phyloP scores from a whole-genome alignment of 257 asterid genomes.

The Coffea eugenioides region DNA sequence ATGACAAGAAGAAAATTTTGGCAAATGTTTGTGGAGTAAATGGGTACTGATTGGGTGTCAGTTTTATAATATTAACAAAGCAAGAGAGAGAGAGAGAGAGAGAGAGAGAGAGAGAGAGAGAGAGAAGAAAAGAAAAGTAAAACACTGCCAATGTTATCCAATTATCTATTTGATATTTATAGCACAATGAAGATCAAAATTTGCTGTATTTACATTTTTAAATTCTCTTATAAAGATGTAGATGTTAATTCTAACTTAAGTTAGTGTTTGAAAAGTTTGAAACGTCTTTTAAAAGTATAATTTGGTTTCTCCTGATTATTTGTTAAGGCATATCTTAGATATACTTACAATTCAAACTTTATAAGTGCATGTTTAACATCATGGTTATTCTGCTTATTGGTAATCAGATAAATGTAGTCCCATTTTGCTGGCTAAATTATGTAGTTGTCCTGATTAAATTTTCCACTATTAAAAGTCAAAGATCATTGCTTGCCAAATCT shows the following conservation, averaged over 20 bases:
- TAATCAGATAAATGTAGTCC: neutral
- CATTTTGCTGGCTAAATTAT: neutral
- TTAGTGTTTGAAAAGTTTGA: neutral
- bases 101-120: too few relatives aligned
- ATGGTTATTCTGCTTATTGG: neutral
- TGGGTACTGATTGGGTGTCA: neutral
- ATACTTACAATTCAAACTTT: neutral
- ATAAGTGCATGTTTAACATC: neutral
- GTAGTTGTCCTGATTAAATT: neutral
- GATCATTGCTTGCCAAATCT: neutral
- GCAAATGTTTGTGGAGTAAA: neutral
- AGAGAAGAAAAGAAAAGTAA: neutral
- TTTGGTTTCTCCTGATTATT: neutral
- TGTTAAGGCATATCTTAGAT: neutral
- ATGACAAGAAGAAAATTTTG: neutral
- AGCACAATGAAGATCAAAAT: too few relatives aligned
- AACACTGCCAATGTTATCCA: neutral
- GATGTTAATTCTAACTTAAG: too few relatives aligned
- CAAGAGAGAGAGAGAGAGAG: too few relatives aligned
- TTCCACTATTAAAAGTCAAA: neutral
- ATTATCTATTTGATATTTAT: too few relatives aligned
- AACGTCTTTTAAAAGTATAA: neutral
- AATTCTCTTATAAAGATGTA: too few relatives aligned
- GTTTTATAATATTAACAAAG: neutral
- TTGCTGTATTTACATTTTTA: too few relatives aligned